A percentile compares a stretch with the other conserved stretches of the same genome.
Conservation (phyloP, 2,329 filamentous ascomycete genomes). For the Colletotrichum orchidophilum region DNA sequence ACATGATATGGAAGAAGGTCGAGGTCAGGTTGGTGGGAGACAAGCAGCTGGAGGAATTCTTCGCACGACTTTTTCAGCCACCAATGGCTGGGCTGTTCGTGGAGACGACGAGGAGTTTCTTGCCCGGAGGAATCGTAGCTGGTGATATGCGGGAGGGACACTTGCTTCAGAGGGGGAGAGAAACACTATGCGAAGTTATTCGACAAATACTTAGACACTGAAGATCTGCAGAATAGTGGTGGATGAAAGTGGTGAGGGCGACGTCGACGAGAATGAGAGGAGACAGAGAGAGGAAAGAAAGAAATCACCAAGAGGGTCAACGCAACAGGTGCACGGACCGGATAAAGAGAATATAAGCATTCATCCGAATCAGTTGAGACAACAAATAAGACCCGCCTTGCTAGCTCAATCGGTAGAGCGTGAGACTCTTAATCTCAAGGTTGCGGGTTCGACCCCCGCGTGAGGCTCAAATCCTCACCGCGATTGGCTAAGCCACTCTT, state of each 20-base stretch:
- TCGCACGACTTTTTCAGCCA: slow-evolving; percentile 36
- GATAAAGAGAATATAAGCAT: fast-evolving
- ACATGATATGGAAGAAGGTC: slow-evolving; percentile 39
- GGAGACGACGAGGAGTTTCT: slow-evolving; percentile 31
- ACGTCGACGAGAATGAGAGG: neutral
- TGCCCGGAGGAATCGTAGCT: slow-evolving; percentile 39
- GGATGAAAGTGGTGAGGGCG: neutral
- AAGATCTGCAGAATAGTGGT: neutral
- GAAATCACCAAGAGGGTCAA: fast-evolving
- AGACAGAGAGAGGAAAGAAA: neutral
- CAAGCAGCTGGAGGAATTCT: slow-evolving; percentile 39
- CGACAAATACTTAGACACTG: neutral
- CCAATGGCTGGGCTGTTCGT: slow-evolving; percentile 22
- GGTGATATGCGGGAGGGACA: slow-evolving; percentile 23
- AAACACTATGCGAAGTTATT: neutral
- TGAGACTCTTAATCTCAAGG: slow-evolving; percentile 68
- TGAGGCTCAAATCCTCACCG: slow-evolving; percentile 36
- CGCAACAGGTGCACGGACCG: too few species aligned
- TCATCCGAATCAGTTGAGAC: too few species aligned
- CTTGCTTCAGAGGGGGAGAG: neutral
- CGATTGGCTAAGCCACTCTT: neutral
- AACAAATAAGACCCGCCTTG: slow-evolving; percentile 35
- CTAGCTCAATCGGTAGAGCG: slow-evolving; percentile 79
- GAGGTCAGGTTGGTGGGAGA: slow-evolving; percentile 37
- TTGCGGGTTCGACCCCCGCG: slow-evolving; percentile 39